Base-by-base conservation (phyloP, 2,329 filamentous ascomycete species). In the Myriosclerotinia curreyana region DNA sequence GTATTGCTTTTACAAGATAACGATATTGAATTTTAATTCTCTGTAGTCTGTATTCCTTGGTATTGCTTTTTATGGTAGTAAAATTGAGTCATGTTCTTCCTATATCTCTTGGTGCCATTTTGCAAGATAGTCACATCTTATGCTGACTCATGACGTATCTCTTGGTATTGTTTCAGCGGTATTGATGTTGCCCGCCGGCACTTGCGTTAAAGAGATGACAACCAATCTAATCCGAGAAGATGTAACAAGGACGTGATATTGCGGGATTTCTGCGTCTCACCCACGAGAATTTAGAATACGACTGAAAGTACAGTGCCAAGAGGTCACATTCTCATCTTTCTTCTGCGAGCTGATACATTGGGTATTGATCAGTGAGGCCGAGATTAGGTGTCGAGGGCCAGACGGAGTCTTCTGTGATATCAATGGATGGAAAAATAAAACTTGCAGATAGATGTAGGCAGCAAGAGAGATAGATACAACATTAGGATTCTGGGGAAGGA, bases 211-310 rank as follows among this genome's bases (percentile, higher is more conserved):
- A 48, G 9, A 25, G 42, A 6, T 36, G 28, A 48, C 36, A 40
- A 17, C 58, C 34, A 40, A 60, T 60, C 34, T 60, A 38, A 4
- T 31, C 28, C 28, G 4, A 31, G 34, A 25, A 25, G 22, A 51
- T 51, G 44, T 52, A 46, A 60, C 40, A 60, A 60, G 46, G 48
- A 60, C 58, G 55, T 59, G 42, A 60, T 17, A 31, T 60, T 52
- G 58, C 22, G 58, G 58, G 44, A 60, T 60, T 60, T 60, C 34
- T 60, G 58, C 46, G 25, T 60, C 34, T n/a, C n/a, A 60, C 40
- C 58, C 58, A n/a, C 58, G 44, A 28, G 58, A 34, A 40, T 60
- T 15, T 25, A 31, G 22, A 60, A 60, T 60, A 40, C 42, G 31
- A 38, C 55, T 59, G 20, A 22, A 36, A 36, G 14, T 31, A 40